Evolutionary conservation across 306 rosid species (phyloP).

Genomic region (Trifolium subterraneum): DNA sequence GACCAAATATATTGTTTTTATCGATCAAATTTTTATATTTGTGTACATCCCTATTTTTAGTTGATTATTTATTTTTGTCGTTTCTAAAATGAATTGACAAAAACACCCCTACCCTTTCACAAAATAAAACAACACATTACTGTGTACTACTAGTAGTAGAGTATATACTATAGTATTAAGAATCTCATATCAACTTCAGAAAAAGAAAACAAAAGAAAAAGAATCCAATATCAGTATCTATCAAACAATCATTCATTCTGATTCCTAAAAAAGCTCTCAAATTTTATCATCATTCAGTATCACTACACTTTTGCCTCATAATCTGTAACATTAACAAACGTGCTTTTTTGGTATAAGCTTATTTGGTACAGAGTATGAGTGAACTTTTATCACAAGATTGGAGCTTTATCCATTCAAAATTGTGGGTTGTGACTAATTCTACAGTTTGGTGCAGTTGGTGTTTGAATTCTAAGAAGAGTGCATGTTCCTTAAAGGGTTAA

Average conservation of each 20-base stretch:
- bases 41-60: too few species aligned
- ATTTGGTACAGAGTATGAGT: conserved; percentile 18
- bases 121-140: conserved; percentile 9
- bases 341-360: conserved; percentile 1
- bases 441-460: conserved; percentile 44
- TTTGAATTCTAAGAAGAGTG: conserved; percentile 56
- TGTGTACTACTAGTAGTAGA: neutral
- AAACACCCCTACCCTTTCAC: neutral
- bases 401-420: conserved; percentile 58
- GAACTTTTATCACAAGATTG: conserved; percentile 35
- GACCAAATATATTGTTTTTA: too few species aligned
- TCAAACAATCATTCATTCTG: neutral
- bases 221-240: conserved; percentile 2
- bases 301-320: neutral
- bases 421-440: conserved; percentile 42
- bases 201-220: neutral
- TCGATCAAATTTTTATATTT: too few species aligned
- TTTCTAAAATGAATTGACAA: neutral
- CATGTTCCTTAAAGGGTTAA: conserved; percentile 64
- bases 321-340: conserved; percentile 12
- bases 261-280: conserved; percentile 31
- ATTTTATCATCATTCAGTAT: neutral
- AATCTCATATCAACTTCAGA: neutral
- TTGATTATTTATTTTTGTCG: neutral
- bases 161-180: neutral